Evolutionary conservation across 2,329 filamentous ascomycete genomes (phyloP), one percentile per base, ranked within the genome.

Genomic region (Lecanicillium sp.): DNA sequence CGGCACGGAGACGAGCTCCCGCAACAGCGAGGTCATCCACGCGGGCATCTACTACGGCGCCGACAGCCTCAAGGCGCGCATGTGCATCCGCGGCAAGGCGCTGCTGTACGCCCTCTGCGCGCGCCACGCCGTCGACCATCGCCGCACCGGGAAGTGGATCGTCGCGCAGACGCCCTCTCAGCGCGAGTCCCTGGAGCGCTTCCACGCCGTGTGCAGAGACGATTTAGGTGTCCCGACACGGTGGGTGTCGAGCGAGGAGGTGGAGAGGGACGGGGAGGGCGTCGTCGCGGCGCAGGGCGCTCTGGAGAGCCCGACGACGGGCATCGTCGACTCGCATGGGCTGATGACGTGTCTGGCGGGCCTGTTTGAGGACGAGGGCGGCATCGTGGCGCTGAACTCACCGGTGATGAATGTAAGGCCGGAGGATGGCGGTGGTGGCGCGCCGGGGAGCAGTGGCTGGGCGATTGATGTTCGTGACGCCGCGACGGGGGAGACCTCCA

Each of bases 11-110:
- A 95, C 90, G 1, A 90, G 86, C 53, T 87, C 86, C 55, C 83
- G 90, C 56, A 96, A 95, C 71, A 91, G 86, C 61, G 90, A 97
- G 77, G 91, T 97, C 48, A 94, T 98, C 58, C 93, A 98, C 65
- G 93, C 88, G 1, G 93, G 93, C 12, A 77, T 97, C 54, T 97
- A 96, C 75, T 96, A 96, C 67, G 87, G 86, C 14, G 63, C 74
- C 5, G 67, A 70, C 33, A 84, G 83, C 1, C 79, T 96, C 45
- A 98, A 98, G 69, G 89, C 90, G 1, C 69, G 70, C 14, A 79
- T 98, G 11, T 98, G 93, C 68, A 74, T 96, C 54, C 71, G 73
- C 26, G 93, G 93, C 51, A 84, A 84, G 56, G 63, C 83, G 26
- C 73, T 89, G 63, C 73, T 97, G 51, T 98, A 98, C 67, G 75